Evolutionary conservation across 805 yeast genomes (phyloP).

Genomic region (Komagataella pastoris): DNA sequence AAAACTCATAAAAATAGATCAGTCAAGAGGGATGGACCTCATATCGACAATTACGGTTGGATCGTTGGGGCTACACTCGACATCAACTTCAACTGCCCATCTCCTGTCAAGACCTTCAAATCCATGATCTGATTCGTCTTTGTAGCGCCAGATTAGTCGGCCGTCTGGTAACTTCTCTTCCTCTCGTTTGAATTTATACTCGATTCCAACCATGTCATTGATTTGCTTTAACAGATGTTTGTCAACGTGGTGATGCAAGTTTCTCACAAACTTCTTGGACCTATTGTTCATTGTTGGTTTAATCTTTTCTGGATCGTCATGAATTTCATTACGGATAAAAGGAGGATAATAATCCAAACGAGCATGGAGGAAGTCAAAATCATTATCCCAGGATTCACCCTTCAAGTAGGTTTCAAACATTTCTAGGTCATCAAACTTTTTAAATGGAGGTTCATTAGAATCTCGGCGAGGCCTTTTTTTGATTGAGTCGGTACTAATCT

Average conservation of each 20-base stretch:
- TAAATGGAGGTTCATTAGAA: constrained; percentile 10
- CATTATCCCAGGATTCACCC: constrained; percentile 70
- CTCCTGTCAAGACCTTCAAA: constrained; percentile 30
- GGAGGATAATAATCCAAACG: constrained; percentile 62
- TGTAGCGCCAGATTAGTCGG: constrained; percentile 45
- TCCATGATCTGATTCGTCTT: constrained; percentile 42
- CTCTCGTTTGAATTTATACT: constrained; percentile 21
- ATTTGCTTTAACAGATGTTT: constrained; percentile 53
- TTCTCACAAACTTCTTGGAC: constrained; percentile 53
- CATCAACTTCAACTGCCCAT: constrained; percentile 49
- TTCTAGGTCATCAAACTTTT: constrained; percentile 41
- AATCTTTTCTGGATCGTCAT: constrained; percentile 53
- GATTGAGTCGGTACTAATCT: constrained; percentile 5
- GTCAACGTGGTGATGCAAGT: constrained; percentile 58
- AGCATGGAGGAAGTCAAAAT: constrained; percentile 56
- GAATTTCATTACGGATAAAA: constrained; percentile 48
- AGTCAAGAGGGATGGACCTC: constrained; percentile 31
- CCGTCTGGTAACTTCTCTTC: constrained; percentile 31
- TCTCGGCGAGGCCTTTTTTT: constrained; percentile 3
- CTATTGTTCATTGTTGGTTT: constrained; percentile 59
- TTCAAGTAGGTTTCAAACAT: constrained; percentile 48
- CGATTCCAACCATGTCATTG: constrained; percentile 38
- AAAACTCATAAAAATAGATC: not conserved
- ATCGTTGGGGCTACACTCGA: constrained; percentile 50
- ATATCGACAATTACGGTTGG: constrained; percentile 57